These are phyloP conservation scores for Yamadazyma membranifaciens DNA, from an alignment of 1,139 yeast species.

Conservation along the genomic window DNA sequence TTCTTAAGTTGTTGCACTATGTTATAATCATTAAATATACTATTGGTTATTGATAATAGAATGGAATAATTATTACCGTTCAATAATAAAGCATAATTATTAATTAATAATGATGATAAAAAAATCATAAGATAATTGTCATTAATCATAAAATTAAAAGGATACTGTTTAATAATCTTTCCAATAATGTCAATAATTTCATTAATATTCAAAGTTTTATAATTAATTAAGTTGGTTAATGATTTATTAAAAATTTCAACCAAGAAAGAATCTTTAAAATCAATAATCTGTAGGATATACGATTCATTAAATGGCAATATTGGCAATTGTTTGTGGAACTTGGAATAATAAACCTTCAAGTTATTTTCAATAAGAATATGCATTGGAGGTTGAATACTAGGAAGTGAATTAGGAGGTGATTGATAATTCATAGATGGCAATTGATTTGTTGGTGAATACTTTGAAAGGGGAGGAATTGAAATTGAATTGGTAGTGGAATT, in stretches of 20 bases:
- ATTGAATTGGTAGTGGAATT: background rate
- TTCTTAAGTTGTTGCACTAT: slow-evolving; percentile 29
- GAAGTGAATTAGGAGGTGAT: background rate
- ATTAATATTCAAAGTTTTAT: slow-evolving; percentile 28
- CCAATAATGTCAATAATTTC: slow-evolving; percentile 39
- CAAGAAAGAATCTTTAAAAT: slow-evolving; percentile 25
- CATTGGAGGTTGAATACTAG: background rate
- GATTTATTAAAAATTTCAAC: slow-evolving; percentile 52
- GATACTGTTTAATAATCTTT: slow-evolving; percentile 43
- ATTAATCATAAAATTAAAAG: slow-evolving; percentile 29
- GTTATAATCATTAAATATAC: slow-evolving; percentile 60
- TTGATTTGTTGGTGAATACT: background rate
- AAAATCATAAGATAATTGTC: slow-evolving; percentile 35
- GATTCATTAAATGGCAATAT: slow-evolving; percentile 51
- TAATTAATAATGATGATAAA: slow-evolving; percentile 47
- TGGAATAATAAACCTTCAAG: slow-evolving; percentile 45
- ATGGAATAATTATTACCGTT: slow-evolving; percentile 58
- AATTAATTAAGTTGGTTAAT: slow-evolving; percentile 45
- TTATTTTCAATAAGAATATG: slow-evolving; percentile 4
- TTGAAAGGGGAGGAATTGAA: background rate
- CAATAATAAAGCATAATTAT: slow-evolving; percentile 56
- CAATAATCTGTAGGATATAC: slow-evolving; percentile 22
- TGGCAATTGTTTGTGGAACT: slow-evolving; percentile 56
- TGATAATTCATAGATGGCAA: background rate
- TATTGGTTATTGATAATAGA: slow-evolving; percentile 52